Percentiles rank a stretch among this genome's conserved stretches.
Conservation (phyloP, 352 stramenopile genomes). For the Globisporangium takayamanum region DNA sequence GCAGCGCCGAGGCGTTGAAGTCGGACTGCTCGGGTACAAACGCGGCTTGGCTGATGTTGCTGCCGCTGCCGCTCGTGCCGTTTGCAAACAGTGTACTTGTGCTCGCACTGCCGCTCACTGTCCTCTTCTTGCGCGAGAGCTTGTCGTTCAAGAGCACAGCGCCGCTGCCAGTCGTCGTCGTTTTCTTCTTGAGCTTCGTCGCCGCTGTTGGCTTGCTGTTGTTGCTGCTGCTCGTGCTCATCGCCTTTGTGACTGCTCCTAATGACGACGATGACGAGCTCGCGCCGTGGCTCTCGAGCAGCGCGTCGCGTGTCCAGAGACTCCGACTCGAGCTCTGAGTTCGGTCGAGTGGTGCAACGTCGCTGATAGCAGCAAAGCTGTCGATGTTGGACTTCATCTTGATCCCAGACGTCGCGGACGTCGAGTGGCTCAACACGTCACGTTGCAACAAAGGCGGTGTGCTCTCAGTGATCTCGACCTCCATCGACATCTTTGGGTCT, state of each 20-base stretch:
- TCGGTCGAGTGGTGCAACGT: constrained; percentile 3
- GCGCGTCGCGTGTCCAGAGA: constrained; percentile 4
- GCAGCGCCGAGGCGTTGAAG: constrained; percentile 19
- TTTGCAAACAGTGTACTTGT: not conserved
- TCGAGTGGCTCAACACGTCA: constrained; percentile 9
- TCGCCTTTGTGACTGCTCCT: not conserved
- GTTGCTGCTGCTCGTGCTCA: not conserved
- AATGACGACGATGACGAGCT: not conserved
- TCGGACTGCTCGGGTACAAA: constrained; percentile 19
- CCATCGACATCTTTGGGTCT: constrained; percentile 19
- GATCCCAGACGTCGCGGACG: constrained; percentile 1
- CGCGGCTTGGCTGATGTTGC: constrained; percentile 2
- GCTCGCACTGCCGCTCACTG: not conserved
- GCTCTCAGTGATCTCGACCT: constrained; percentile 20
- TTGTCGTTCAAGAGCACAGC: constrained; percentile 14
- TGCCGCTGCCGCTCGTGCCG: not conserved
- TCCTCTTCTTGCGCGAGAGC: constrained; percentile 9
- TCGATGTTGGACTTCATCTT: constrained; percentile 40
- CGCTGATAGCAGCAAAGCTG: constrained; percentile 30
- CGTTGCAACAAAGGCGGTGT: constrained; percentile 8
- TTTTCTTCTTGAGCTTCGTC: not conserved
- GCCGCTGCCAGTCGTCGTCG: constrained; percentile 8
- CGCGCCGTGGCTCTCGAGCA: not conserved
- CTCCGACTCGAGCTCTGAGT: constrained; percentile 2
- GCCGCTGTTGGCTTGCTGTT: no score